These are phyloP conservation scores for Sporisorium sorghi DNA, from an alignment of 1,284 basidiomycete species.

Conservation along the genomic window DNA sequence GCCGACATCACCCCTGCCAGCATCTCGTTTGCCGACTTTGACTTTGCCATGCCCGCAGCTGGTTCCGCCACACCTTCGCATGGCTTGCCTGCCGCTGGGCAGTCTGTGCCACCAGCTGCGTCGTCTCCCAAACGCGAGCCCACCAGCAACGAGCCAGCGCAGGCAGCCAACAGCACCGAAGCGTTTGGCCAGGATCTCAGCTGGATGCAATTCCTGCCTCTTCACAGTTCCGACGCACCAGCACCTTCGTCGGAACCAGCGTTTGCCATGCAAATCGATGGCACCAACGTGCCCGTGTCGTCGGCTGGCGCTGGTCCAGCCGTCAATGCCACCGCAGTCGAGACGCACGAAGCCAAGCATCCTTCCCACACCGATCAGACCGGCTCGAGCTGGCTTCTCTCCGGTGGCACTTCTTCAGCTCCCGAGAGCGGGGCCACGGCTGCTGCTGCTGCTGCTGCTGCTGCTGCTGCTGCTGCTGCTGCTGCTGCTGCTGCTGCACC, in stretches of 20 bases:
- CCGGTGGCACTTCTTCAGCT: conserved; percentile 4
- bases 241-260: conserved; percentile 6
- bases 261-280: not conserved
- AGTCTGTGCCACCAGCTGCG: conserved; percentile 10
- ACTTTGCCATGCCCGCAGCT: conserved; percentile 32
- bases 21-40: conserved; percentile 32
- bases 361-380: not conserved
- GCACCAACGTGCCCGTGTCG: too few species aligned
- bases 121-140: conserved; percentile 30
- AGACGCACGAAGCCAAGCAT: not conserved
- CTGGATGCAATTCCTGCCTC: conserved; percentile 37
- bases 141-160: conserved; percentile 2
- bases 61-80: conserved; percentile 23
- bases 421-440: not conserved
- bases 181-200: conserved; percentile 28
- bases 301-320: not conserved
- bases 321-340: not conserved
- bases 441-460: conserved; percentile 13
- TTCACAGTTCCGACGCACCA: conserved; percentile 9
- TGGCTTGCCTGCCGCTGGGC: conserved; percentile 11
- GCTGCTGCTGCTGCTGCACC: conserved; percentile 12
- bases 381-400: conserved; percentile 15
- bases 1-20: conserved; percentile 36
- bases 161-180: conserved; percentile 3
- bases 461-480: conserved; percentile 14